Evolutionary conservation across 768 basidiomycete species (phyloP), one percentile per base, ranked within the genome.

Genomic region (Leccinum pellstonianum): DNA sequence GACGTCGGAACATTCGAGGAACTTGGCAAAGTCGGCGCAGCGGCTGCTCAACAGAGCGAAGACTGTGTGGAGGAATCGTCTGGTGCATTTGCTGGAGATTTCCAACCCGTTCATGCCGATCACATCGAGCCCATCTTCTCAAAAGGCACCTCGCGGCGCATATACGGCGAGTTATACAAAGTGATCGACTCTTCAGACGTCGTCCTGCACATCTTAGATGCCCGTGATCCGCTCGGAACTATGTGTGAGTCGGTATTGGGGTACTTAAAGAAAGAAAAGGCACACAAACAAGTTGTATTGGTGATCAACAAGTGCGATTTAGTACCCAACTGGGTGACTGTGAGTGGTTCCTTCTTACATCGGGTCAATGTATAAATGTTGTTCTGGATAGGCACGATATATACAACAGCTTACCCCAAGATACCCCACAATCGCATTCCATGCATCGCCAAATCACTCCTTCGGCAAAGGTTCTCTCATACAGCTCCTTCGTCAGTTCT

Each of bases 401-500:
- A 92, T 98, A 66, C 89, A 95, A 77, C 90, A 97, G 70, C 86
- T 98, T 21, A 96, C 94, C 0, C 91, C 95, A 51, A 87, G 88
- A 57, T 97, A 93, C 69, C 96, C 96, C 9, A 98, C 96, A 5
- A 90, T 99, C 66, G 96, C 96, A 3, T 98, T 98, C 82, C 96
- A 99, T 72, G 97, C 96, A 7, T 98, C 96, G 21, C 95, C 95
- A 49, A 97, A 97, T 73, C 95, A 99, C 77, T 97, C 96, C 1
- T 99, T 99, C 70, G 97, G 96, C 68, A 98, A 99, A 77, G 96
- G 96, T 19, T 93, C 97, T 19, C 86, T 99, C 61, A 99, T 99
- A 67, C 95, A 97, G 75, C 85, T 98, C 49, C 83, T 99, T 50
- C 86, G 97, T 27, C 97, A 98, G 71, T 99, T 99, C 75, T 91